Base-by-base conservation (phyloP, 495 filamentous ascomycete species). In the Aspergillus diversus region DNA sequence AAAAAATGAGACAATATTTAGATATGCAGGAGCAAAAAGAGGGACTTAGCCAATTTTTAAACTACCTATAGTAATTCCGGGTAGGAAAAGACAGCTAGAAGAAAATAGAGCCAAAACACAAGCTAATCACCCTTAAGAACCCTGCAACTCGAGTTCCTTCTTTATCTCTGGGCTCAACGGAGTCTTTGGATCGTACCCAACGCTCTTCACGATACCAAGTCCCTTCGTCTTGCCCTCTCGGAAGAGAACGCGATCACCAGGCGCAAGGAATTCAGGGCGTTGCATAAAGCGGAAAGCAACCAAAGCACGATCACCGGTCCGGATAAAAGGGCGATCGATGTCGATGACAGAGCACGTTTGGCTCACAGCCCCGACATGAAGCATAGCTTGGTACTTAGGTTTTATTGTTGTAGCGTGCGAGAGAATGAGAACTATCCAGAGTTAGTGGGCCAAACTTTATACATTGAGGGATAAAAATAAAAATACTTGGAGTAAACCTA, bases 341-440 rank as follows among this genome's bases (percentile, higher is more conserved):
- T 97, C 95, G 66, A 99, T 97, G 69, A 99, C 97, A 7, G 92
- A 88, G 66, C 96, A 98, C 0, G 95, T 99, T 76, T 99, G 95
- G 59, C 89, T 92, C 56, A 99, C 91, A 1, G 95, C 91, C 7
- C 95, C 95, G 17, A 99, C 95, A 69, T 99, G 95, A 21, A 99
- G 84, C 95, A 99, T 99, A 5, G 95, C 96, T 75, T 99, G 95
- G 71, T 99, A 99, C 69, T 93, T 93, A 6, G 91, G 92, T 73
- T 96, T 95, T 75, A 99, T 99, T 50, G 95, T 99, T n/a, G 95
- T 99, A 1, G 95, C 95, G 71, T 99, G 95, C 5, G 90, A 93
- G 7, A 99, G 83, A 63, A 99, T 99, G 6, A 99, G 84, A 4
- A 98, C 95, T 92, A 54, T 4, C 39, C 17, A 21, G 43, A 57